phyloP scores from a whole-genome alignment of 331 rosid genomes.

The Acacia concinna region DNA sequence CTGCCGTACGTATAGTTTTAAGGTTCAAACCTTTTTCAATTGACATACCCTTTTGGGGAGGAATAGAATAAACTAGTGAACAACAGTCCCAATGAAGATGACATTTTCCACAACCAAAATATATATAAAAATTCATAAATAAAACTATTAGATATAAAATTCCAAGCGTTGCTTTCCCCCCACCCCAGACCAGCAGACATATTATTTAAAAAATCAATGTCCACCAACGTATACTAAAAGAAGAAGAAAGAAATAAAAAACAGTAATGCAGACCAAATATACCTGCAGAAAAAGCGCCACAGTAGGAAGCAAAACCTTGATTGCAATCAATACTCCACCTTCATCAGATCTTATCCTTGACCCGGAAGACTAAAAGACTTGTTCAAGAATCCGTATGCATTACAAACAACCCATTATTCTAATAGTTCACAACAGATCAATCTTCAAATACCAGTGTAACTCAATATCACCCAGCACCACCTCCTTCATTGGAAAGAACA shows the following conservation, averaged over 20 bases:
- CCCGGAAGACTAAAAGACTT: slow-evolving; percentile 25
- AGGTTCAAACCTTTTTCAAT: neutral
- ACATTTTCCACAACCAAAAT: slow-evolving; percentile 32
- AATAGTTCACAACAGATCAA: neutral
- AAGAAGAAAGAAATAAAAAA: neutral
- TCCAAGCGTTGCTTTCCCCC: slow-evolving; percentile 9
- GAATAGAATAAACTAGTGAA: slow-evolving; percentile 16
- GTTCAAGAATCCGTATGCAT: slow-evolving; percentile 25
- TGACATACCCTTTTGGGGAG: neutral
- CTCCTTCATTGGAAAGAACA: slow-evolving; percentile 24
- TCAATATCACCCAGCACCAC: neutral
- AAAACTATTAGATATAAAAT: neutral
- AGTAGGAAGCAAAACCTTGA: slow-evolving; percentile 27
- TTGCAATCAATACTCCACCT: slow-evolving; percentile 39
- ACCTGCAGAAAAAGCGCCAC: slow-evolving; percentile 43
- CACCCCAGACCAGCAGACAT: slow-evolving; percentile 10
- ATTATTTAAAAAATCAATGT: slow-evolving; percentile 21
- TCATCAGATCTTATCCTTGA: slow-evolving; percentile 51
- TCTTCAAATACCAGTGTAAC: neutral
- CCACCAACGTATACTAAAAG: slow-evolving; percentile 32
- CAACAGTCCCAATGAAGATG: slow-evolving; percentile 38
- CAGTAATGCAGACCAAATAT: slow-evolving; percentile 39
- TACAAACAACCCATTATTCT: slow-evolving; percentile 32
- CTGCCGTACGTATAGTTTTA: neutral
- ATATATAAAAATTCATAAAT: neutral